Evolutionary conservation across 192 early-diverging fungal species (phyloP), one percentile per base, ranked within the genome.

Genomic region (Mortierella claussenii): DNA sequence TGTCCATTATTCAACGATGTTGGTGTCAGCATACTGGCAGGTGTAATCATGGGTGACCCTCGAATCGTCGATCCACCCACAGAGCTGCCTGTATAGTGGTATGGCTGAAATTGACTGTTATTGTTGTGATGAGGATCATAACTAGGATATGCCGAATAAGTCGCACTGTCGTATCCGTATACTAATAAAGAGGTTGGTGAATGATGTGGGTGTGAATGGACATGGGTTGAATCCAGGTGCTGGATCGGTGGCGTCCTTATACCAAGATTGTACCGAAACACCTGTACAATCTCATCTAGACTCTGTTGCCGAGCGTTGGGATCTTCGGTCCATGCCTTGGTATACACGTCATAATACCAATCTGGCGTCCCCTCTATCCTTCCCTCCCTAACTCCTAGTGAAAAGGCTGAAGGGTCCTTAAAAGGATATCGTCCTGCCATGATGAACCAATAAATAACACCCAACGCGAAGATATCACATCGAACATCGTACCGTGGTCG

Each of bases 391-490:
- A 57, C 63, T n/a, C 73, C 57, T 27, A 59, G 63, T 9, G 47
- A 43, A 33, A 51, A 67, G 31, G 53, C 44, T 31, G 63, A 54
- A 6, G 59, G 65, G 28, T 76, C 65, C 23, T 67, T 76, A 56
- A 67, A 67, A 4, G 73, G 73, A 26, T 76, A 76, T 13, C 73
- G 64, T 1, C 73, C 73, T 8, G 63, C 50, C 50, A 76, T 55
- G 31, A 76, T 65, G 42, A 49, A 60, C 73, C 73, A 76, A 53
- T 76, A 76, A 20, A 76, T 49, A 20, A 76, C 64, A 15, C 73
- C 73, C 0, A 76, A 40, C 1, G 73, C 73, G 60, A 62, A 76
- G 26, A 76, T 76, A 24, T 76, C 73, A 21, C 73, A 76, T 8
- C 73, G 57, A 20, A 76, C 23, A 52, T 76, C 73, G 32, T 76